Conservation (phyloP, 2,329 filamentous ascomycete species). For the Ambrosiella beaveri region DNA sequence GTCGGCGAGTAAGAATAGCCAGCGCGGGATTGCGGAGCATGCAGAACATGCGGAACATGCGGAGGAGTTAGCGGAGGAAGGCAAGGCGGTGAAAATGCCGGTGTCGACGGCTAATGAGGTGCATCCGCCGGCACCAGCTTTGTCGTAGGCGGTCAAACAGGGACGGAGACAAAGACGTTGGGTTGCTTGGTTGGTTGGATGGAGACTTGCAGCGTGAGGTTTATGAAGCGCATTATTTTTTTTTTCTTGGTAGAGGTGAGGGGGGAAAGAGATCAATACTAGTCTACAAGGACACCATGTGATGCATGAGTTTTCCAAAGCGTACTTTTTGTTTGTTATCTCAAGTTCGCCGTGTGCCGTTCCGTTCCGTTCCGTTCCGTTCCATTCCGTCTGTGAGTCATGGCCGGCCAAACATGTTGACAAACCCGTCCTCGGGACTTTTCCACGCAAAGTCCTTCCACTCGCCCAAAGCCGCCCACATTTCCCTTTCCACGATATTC, state of each 20-base stretch:
- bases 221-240: not conserved
- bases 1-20: constrained; percentile 2
- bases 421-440: constrained; percentile 34
- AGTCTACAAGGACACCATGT: too few species aligned
- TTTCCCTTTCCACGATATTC: constrained; percentile 22
- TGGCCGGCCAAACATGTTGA: constrained; percentile 20
- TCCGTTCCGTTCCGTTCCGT: too few species aligned
- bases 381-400: not conserved
- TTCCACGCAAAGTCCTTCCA: constrained; percentile 50
- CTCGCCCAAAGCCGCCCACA: constrained; percentile 40
- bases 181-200: not conserved
- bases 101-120: not conserved
- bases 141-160: not conserved
- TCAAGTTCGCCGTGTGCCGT: too few species aligned
- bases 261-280: too few species aligned
- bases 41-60: constrained; percentile 1
- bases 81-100: not conserved
- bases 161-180: not conserved
- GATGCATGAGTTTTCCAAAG: too few species aligned
- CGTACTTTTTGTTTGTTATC: too few species aligned
- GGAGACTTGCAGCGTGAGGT: not conserved
- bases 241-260: too few species aligned
- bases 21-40: constrained; percentile 4
- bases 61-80: not conserved
- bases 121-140: not conserved